Conservation (phyloP, 768 basidiomycete species). For the Lyophyllum atratum region DNA sequence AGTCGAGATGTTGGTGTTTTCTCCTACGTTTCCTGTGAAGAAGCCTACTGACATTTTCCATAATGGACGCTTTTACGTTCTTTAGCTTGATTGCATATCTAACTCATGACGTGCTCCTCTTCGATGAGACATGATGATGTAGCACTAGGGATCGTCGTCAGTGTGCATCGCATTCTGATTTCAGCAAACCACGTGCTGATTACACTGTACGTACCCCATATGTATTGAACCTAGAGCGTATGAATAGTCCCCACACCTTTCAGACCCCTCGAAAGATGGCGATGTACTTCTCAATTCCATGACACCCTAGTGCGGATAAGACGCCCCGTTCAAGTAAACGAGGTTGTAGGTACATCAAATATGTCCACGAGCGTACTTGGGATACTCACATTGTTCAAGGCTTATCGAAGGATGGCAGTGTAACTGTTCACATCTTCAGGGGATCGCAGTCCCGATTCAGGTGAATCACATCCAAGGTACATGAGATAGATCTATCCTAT, state of each 20-base stretch:
- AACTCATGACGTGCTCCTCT: no score
- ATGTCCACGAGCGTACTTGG: neutral
- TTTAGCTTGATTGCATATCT: no score
- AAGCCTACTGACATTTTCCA: no score
- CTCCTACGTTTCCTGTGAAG: no score
- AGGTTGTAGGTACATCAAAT: neutral
- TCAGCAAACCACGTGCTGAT: no score
- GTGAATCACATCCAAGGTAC: neutral
- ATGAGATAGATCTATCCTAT: neutral
- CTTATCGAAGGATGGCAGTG: neutral
- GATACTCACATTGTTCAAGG: neutral
- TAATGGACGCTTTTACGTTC: no score
- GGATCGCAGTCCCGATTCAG: neutral
- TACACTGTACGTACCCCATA: neutral
- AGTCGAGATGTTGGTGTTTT: no score
- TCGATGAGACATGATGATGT: no score
- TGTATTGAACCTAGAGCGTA: neutral
- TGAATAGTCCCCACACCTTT: neutral
- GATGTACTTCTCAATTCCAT: neutral
- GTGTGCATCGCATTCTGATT: no score
- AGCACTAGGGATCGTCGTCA: no score
- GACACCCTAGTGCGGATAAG: neutral
- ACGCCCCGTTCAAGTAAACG: neutral
- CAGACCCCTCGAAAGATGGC: neutral
- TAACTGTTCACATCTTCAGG: neutral